Conservation (phyloP, 1,139 yeast species). For the Candida sanyaensis region DNA sequence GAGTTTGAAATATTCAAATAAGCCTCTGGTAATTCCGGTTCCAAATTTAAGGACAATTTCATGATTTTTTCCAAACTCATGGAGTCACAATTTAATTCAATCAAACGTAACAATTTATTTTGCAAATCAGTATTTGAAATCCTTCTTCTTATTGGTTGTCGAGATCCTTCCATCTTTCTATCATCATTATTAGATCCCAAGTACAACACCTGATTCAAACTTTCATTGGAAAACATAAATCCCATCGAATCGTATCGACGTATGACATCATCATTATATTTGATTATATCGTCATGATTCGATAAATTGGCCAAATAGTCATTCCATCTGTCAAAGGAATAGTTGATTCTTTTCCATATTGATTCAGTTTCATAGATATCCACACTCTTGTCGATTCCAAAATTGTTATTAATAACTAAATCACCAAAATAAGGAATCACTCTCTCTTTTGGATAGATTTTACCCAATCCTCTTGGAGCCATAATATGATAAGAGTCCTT, state of each 20-base stretch:
- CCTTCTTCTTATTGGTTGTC: slow-evolving; percentile 1
- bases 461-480: slow-evolving; percentile 90
- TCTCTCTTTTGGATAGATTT: slow-evolving; percentile 69
- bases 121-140: slow-evolving; percentile 17
- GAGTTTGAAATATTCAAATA: slow-evolving; percentile 25
- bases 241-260: slow-evolving; percentile 48
- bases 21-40: slow-evolving; percentile 44
- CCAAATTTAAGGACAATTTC: slow-evolving; percentile 39
- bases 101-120: slow-evolving; percentile 26
- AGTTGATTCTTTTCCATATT: slow-evolving; percentile 66
- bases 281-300: slow-evolving; percentile 40
- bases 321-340: slow-evolving; percentile 83
- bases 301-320: slow-evolving; percentile 52
- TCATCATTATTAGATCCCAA: slow-evolving; percentile 38
- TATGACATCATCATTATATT: slow-evolving; percentile 46
- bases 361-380: slow-evolving; percentile 62
- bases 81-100: slow-evolving; percentile 44
- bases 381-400: slow-evolving; percentile 18
- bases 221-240: slow-evolving; percentile 48
- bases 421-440: slow-evolving; percentile 95
- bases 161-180: background rate
- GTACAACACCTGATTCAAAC: slow-evolving; percentile 46
- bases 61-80: slow-evolving; percentile 39
- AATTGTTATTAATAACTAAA: slow-evolving; percentile 41
- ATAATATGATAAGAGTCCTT: slow-evolving; percentile 66